Evolutionary conservation across 2,329 filamentous ascomycete species (phyloP), one percentile per base, ranked within the genome.

Genomic region (Cladophialophora carrionii): DNA sequence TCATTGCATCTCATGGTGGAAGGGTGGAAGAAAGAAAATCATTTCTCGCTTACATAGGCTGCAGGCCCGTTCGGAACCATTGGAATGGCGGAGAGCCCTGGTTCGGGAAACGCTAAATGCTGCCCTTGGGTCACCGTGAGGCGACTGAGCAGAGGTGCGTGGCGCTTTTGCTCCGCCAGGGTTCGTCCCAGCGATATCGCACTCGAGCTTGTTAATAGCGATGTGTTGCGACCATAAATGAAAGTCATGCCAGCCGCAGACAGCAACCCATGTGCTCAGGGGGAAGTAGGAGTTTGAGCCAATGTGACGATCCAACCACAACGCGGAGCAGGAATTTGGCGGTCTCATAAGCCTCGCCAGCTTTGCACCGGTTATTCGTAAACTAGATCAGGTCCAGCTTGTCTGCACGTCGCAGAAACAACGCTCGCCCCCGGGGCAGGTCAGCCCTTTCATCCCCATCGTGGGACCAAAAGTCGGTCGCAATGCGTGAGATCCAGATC

Each of bases 1-100:
- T 61, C 67, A 22, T 41, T 71, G 59, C 57, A 46, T 7, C 54
- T 79, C 68, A 72, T 76, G 20, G 73, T 77, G 22, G 76, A 75
- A 22, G 75, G 77, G 56, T 70, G 80, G 59, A 76, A 76, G 63
- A 66, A 46, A 37, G 68, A 68, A 22, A 66, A 66, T 29, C 53
- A 68, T 53, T 68, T 68, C 34, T 61, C 56, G 4, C 54, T 68
- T 31, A 37, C 49, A 14, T 61, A 48, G 20, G 24, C 43, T n/a
- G 22, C 26, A 20, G n/a, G 48, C 37, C 17, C 14, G 5, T n/a
- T 51, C 48, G 48, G 7, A 4, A 51, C 4, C 4, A 51, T 51
- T 22, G 48, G 48, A 51, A 29, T 4, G 1, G 24, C 9, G 48
- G 20, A 29, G 22, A 43, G 6, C 5, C 17, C 17, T 6, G 37